Evolutionary conservation across 2,329 filamentous ascomycete species (phyloP).

Genomic region (Botrytis squamosa): DNA sequence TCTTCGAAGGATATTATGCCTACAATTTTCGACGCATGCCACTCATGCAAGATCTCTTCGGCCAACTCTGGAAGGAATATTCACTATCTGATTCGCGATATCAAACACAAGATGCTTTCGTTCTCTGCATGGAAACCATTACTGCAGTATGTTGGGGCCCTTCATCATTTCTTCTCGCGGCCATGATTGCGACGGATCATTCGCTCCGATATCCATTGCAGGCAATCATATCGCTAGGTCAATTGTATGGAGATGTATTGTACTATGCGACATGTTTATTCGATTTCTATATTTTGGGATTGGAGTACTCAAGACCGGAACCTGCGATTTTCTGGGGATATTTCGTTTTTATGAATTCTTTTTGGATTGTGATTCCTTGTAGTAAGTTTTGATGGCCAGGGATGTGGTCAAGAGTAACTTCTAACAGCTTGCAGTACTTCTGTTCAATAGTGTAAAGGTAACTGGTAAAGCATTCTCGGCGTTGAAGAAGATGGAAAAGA

Average conservation of each 20-base stretch:
- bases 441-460: not conserved
- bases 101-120: constrained; percentile 50
- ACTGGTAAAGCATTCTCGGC: not conserved
- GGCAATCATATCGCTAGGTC: not conserved
- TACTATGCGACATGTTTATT: not conserved
- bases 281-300: not conserved
- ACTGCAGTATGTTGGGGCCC: constrained; percentile 43
- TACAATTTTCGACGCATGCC: constrained; percentile 46
- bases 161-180: not conserved
- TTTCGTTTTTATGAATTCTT: not conserved
- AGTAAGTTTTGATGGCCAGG: not conserved
- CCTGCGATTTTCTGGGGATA: not conserved
- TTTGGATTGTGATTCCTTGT: not conserved
- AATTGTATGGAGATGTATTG: not conserved
- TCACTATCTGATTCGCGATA: constrained; percentile 56
- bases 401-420: not conserved
- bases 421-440: not conserved
- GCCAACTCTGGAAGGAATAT: constrained; percentile 60
- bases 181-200: not conserved
- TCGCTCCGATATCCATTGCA: not conserved
- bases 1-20: constrained; percentile 47
- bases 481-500: constrained; percentile 2
- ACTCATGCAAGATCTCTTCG: constrained; percentile 45
- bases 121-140: constrained; percentile 54
- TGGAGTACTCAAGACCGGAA: constrained; percentile 7